A percentile compares a stretch with the other conserved stretches of the same genome.
Evolutionary conservation across 441 rosid genomes (phyloP).

Genomic region (Pelargonium myrrhifolium): DNA sequence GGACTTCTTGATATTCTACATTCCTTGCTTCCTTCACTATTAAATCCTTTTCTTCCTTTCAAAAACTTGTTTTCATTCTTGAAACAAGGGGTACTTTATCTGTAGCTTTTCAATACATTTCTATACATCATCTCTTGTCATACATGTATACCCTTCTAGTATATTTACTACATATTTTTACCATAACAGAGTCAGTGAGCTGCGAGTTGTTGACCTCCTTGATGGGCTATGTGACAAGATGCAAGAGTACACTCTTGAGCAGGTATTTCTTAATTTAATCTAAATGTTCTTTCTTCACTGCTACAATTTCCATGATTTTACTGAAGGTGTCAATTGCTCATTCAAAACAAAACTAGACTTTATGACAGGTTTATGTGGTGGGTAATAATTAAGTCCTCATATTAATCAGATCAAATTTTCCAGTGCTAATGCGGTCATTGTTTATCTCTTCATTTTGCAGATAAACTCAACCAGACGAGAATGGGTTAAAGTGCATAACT

Average conservation of each 20-base stretch:
- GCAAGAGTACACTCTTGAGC: conserved; percentile 84
- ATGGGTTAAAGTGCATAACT: conserved; percentile 66
- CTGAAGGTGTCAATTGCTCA: background rate
- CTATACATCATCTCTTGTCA: background rate
- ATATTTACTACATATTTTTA: background rate
- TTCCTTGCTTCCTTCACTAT: background rate
- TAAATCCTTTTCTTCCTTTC: background rate
- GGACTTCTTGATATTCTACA: background rate
- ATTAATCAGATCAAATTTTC: background rate
- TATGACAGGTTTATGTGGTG: too few species aligned
- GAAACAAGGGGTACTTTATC: background rate
- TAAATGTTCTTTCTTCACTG: conserved; percentile 13
- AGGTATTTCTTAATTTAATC: conserved; percentile 40
- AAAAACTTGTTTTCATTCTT: background rate
- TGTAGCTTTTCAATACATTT: background rate
- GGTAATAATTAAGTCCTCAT: background rate
- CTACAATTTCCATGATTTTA: conserved; percentile 1
- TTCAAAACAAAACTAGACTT: background rate
- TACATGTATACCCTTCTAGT: background rate
- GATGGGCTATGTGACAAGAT: conserved; percentile 88
- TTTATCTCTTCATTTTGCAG: conserved; percentile 36
- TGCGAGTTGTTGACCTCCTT: conserved; percentile 81
- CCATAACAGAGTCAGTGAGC: conserved; percentile 63
- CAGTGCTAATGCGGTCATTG: conserved; percentile 3
- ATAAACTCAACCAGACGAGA: conserved; percentile 36